Conservation (phyloP, 371 early-diverging fungal genomes). For the Rhizopus arrhizus region DNA sequence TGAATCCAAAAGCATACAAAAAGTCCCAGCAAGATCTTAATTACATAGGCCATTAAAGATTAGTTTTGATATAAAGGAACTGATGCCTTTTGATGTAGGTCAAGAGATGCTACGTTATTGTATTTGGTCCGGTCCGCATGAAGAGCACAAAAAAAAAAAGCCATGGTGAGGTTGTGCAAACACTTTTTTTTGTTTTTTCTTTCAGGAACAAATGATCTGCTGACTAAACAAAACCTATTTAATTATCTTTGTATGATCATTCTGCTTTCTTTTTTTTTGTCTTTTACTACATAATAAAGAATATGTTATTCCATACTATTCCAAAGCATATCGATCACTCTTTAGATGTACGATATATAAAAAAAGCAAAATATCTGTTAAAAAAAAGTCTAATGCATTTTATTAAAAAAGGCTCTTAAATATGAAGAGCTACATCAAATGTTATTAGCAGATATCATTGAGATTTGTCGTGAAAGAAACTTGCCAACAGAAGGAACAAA, state of each 20-base stretch:
- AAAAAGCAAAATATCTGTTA: background rate
- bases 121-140: too few relatives aligned
- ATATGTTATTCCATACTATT: conserved; percentile 35
- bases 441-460: conserved; percentile 71
- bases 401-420: conserved; percentile 27
- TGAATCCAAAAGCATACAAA: too few relatives aligned
- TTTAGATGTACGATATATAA: conserved; percentile 30
- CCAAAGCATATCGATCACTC: conserved; percentile 41
- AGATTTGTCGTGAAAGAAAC: conserved; percentile 77
- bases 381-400: background rate
- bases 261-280: conserved; percentile 1
- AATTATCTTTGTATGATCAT: background rate
- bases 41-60: too few relatives aligned
- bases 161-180: too few relatives aligned
- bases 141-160: too few relatives aligned
- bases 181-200: too few relatives aligned
- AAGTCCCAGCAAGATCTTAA: too few relatives aligned
- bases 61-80: too few relatives aligned
- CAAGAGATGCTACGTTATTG: too few relatives aligned
- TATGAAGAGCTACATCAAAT: conserved; percentile 53
- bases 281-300: conserved; percentile 11
- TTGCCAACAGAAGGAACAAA: conserved; percentile 64
- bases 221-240: too few relatives aligned
- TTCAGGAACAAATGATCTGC: too few relatives aligned
- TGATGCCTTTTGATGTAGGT: too few relatives aligned